Evolutionary conservation across 2,329 filamentous ascomycete species (phyloP).

Genomic region (Ciborinia camelliae): DNA sequence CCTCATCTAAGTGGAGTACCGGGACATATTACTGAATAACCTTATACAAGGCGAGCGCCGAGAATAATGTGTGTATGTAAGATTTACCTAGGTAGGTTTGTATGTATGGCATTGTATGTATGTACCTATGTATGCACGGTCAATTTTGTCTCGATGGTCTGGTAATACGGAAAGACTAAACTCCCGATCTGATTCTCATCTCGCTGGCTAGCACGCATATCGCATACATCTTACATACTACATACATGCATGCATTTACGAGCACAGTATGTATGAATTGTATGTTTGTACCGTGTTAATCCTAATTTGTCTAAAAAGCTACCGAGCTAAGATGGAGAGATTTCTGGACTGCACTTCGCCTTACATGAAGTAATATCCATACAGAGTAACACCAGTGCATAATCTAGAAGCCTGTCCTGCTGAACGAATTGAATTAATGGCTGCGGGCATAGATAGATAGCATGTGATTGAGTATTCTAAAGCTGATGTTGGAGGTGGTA

Average conservation of each 20-base stretch:
- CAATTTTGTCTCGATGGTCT: neutral
- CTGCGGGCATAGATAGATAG: neutral
- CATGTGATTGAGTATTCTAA: neutral
- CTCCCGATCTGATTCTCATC: neutral
- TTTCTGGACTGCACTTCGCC: neutral
- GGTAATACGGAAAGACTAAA: neutral
- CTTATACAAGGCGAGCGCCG: too few species aligned
- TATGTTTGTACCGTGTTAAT: neutral
- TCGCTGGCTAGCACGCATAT: neutral
- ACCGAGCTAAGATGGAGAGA: neutral
- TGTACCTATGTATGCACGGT: neutral
- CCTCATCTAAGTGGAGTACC: too few species aligned
- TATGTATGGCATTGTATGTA: too few species aligned
- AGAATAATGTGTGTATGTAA: too few species aligned
- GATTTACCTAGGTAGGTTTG: too few species aligned
- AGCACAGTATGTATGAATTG: neutral
- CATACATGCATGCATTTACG: neutral
- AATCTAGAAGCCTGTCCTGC: neutral
- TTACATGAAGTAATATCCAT: neutral
- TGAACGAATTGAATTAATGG: neutral
- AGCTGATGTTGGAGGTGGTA: neutral
- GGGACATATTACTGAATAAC: too few species aligned
- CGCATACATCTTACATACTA: too few species aligned
- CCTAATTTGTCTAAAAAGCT: neutral
- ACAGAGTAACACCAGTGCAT: neutral